Evolutionary conservation across 805 yeast species (phyloP).

Genomic region (Spathaspora gorwiae): DNA sequence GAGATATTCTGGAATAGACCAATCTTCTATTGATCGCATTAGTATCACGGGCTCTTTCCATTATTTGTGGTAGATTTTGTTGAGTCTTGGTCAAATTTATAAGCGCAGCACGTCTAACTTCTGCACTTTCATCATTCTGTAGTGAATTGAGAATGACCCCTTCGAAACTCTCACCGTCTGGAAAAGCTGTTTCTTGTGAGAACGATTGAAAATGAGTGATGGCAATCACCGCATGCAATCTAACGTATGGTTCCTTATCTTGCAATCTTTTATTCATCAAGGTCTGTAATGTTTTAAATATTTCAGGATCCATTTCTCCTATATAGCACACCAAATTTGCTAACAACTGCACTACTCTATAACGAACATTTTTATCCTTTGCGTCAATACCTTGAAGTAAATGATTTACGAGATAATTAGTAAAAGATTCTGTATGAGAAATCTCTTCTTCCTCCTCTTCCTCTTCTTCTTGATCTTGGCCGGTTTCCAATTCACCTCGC

Average conservation of each 20-base stretch:
- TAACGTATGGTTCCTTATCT: conserved; percentile 72
- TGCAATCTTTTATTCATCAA: conserved; percentile 59
- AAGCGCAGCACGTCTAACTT: conserved; percentile 82
- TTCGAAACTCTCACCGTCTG: conserved; percentile 28
- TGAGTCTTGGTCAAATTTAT: conserved; percentile 58
- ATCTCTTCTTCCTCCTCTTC: conserved; percentile 34
- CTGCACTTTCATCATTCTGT: conserved; percentile 79
- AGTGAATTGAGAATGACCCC: conserved; percentile 30
- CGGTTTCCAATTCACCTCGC: conserved; percentile 10
- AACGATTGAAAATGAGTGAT: conserved; percentile 67
- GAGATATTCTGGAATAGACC: conserved; percentile 64
- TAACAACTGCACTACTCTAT: conserved; percentile 69
- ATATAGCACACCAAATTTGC: conserved; percentile 68
- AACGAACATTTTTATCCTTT: conserved; percentile 71
- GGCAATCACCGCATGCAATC: conserved; percentile 82
- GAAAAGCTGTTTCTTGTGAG: conserved; percentile 22
- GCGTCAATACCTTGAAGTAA: conserved; percentile 76
- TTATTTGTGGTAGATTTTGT: conserved; percentile 50
- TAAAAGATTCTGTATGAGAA: conserved; percentile 45
- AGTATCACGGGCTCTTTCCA: conserved; percentile 81
- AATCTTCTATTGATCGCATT: conserved; percentile 68
- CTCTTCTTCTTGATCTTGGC: conserved; percentile 11
- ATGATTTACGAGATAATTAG: conserved; percentile 59
- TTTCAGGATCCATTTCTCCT: conserved; percentile 69
- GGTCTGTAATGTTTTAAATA: conserved; percentile 59